These are phyloP conservation scores for Trichoderma sp. DNA, from an alignment of 2,329 filamentous ascomycete species.

Conservation along the genomic window DNA sequence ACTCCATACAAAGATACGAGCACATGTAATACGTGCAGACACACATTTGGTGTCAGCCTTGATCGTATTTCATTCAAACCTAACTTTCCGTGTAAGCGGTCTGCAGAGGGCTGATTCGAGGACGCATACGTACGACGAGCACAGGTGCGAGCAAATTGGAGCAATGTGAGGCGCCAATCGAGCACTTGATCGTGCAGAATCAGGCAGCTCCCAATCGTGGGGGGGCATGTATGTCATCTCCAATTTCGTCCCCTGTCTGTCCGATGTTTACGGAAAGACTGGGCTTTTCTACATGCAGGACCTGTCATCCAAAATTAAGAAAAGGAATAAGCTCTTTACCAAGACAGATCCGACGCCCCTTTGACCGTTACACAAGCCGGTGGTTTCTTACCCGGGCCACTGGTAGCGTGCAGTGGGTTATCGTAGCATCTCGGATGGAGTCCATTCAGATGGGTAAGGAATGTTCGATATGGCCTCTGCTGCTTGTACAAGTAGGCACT, in stretches of 20 bases:
- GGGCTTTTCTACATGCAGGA: too few species aligned
- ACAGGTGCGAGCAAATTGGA: too few species aligned
- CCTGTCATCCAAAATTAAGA: neutral
- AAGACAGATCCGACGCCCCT: constrained; percentile 11
- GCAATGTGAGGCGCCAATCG: too few species aligned
- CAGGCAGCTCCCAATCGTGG: too few species aligned
- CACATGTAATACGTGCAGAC: too few species aligned
- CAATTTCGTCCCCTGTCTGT: neutral
- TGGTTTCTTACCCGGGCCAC: neutral
- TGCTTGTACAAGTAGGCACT: neutral
- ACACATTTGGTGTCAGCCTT: neutral
- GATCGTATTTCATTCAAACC: neutral
- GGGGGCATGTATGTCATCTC: too few species aligned
- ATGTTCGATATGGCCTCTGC: neutral
- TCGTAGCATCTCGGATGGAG: neutral
- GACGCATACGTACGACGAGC: neutral
- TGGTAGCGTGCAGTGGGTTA: constrained; percentile 8
- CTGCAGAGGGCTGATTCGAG: neutral
- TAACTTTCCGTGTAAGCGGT: neutral
- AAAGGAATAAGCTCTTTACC: constrained; percentile 20
- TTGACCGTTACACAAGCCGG: neutral
- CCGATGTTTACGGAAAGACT: too few species aligned
- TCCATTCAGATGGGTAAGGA: constrained; percentile 8
- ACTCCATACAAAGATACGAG: neutral
- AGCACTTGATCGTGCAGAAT: too few species aligned